Base-by-base conservation (phyloP, 176 grass and related monocot species). In the Eragrostis nindensis region DNA sequence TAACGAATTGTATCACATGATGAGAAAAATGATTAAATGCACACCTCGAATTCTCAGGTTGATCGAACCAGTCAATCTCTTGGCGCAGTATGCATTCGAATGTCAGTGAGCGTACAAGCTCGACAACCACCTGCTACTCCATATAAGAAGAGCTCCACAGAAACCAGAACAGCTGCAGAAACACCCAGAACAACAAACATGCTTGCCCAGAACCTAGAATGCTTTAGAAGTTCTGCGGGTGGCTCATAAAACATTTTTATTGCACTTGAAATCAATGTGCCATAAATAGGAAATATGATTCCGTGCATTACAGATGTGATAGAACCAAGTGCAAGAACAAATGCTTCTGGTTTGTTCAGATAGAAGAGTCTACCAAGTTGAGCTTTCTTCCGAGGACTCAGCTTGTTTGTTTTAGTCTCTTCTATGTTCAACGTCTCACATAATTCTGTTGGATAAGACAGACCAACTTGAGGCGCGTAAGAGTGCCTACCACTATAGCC, bases 61-160 rank as follows among this genome's bases (percentile, higher is more conserved):
- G 89, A 77, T 97, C 94, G 66, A 94, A 97, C 94, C 92, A 94
- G 46, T 85, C 84, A 19, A 94, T 97, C 13, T 97, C 94, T 78
- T 92, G 91, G 67, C 88, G 79, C 66, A 97, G 84, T 45, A 92
- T 62, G 54, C 80, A 84, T 68, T 19, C 69, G 47, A 97, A 97
- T 70, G 89, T 82, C 43, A 73, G 22, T 36, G 89, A 94, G 21
- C 92, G 80, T 62, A 97, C 86, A 14, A 89, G 84, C 84, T 92
- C 89, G 42, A 94, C 84, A 68, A 97, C 85, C 94, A 4, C 92
- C 92, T 60, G 94, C 92, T 70, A 97, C 27, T 40, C 87, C 87
- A 82, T 94, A 94, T 4, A 97, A 71, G 85, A 84, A 92, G 57
- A 87, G 92, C 74, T 92, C 85, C 24, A 76, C 2, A 44, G 89